phyloP scores from a whole-genome alignment of 108 stramenopile genomes.

The Parietichytrium sp. region DNA sequence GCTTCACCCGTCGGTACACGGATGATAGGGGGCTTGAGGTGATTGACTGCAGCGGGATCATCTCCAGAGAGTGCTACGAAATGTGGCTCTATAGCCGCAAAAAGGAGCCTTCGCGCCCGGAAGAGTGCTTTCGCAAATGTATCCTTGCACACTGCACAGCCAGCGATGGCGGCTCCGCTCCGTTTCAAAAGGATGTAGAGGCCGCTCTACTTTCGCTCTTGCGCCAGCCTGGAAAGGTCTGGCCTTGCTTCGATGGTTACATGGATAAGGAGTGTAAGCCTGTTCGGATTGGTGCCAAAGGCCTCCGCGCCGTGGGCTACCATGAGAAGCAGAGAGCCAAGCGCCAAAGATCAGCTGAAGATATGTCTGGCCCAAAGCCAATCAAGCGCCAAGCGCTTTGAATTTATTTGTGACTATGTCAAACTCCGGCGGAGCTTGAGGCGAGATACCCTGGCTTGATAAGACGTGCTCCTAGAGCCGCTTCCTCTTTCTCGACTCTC shows the following conservation, averaged over 20 bases:
- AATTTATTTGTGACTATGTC: no score
- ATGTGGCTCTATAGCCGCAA: not conserved
- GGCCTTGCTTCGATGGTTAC: not conserved
- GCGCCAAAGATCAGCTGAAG: no score
- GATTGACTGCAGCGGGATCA: constrained; percentile 1
- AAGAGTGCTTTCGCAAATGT: constrained; percentile 35
- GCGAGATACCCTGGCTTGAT: no score
- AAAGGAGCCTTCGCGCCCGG: constrained; percentile 1
- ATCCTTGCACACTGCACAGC: constrained; percentile 1
- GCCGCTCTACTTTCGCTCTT: not conserved
- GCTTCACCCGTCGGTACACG: not conserved
- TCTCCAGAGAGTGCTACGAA: constrained; percentile 14
- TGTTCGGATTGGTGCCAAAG: constrained; percentile 2
- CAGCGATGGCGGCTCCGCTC: constrained; percentile 23
- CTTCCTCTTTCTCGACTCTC: no score
- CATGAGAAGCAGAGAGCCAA: no score
- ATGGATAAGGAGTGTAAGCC: not conserved
- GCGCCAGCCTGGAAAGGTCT: constrained; percentile 23
- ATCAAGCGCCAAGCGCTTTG: no score
- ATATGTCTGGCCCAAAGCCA: no score
- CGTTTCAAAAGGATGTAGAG: not conserved
- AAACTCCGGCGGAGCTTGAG: no score
- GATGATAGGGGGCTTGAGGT: no score
- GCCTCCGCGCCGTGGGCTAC: constrained; percentile 19
- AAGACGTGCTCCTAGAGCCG: no score